Percentiles rank a stretch among this genome's conserved stretches.
Conservation (phyloP, 352 stramenopile species). For the Phytophthora chlamydospora region DNA sequence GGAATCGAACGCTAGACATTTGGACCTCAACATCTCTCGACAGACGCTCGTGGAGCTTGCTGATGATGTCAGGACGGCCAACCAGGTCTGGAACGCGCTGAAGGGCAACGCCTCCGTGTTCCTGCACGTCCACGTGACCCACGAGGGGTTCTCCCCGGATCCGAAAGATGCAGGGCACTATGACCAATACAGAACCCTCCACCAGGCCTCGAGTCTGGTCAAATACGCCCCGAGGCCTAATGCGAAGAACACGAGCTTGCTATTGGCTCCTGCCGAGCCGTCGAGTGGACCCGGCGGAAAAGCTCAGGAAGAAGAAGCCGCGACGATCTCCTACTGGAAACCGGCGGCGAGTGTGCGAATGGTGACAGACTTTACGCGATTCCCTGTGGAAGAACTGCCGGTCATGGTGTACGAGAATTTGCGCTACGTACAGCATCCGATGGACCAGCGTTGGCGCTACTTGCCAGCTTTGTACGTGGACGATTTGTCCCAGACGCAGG, state of each 20-base stretch:
- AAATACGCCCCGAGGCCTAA: constrained; percentile 63
- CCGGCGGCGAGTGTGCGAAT: constrained; percentile 70
- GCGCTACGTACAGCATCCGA: constrained; percentile 58
- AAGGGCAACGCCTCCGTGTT: constrained; percentile 65
- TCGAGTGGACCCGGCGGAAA: constrained; percentile 9
- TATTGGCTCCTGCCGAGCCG: constrained; percentile 34
- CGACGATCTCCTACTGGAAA: constrained; percentile 77
- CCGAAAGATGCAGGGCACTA: constrained; percentile 41
- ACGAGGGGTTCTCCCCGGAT: constrained; percentile 53
- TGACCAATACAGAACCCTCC: constrained; percentile 63
- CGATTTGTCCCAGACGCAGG: constrained; percentile 70
- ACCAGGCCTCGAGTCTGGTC: constrained; percentile 68
- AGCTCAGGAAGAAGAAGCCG: constrained; percentile 36
- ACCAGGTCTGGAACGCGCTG: constrained; percentile 47
- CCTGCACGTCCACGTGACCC: constrained; percentile 77
- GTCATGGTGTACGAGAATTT: constrained; percentile 75
- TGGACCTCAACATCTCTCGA: constrained; percentile 61
- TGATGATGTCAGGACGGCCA: constrained; percentile 2
- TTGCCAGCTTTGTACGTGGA: constrained; percentile 80
- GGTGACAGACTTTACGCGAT: constrained; percentile 77
- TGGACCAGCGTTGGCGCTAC: constrained; percentile 62
- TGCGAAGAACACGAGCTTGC: constrained; percentile 64
- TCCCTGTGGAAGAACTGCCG: constrained; percentile 71
- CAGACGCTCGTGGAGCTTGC: constrained; percentile 23
- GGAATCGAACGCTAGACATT: constrained; percentile 52